Conservation (phyloP, 805 yeast species). For the Hyphopichia homilentoma region DNA sequence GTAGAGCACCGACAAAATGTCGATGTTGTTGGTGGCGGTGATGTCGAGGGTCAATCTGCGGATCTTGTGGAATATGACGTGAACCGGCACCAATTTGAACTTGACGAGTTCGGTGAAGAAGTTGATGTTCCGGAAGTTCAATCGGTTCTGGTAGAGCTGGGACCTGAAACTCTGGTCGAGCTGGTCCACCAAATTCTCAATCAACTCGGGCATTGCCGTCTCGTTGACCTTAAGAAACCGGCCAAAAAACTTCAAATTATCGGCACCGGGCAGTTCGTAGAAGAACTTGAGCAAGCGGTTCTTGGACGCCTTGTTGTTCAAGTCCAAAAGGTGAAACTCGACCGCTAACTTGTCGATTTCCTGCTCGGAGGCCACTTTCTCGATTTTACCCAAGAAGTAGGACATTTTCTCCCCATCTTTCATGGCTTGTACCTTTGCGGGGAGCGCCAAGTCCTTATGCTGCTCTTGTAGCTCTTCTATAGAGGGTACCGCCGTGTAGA, state of each 20-base stretch:
- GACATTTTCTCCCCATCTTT: conserved; percentile 38
- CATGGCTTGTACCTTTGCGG: conserved; percentile 7
- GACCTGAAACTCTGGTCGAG: conserved; percentile 60
- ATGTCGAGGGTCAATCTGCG: conserved; percentile 52
- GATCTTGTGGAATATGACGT: conserved; percentile 69
- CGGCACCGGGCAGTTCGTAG: conserved; percentile 43
- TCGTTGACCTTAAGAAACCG: conserved; percentile 67
- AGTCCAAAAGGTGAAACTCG: conserved; percentile 45
- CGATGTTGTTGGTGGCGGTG: conserved; percentile 57
- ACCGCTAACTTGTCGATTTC: conserved; percentile 48
- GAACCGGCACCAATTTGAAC: conserved; percentile 69
- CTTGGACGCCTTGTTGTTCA: conserved; percentile 72
- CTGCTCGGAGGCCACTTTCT: conserved; percentile 39
- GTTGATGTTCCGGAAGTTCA: conserved; percentile 54
- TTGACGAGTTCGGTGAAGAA: conserved; percentile 75
- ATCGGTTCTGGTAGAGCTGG: conserved; percentile 49
- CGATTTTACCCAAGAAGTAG: conserved; percentile 41
- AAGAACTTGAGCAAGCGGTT: conserved; percentile 58
- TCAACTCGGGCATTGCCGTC: conserved; percentile 45
- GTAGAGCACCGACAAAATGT: conserved; percentile 63
- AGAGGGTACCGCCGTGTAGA: conserved; percentile 56
- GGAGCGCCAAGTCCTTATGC: conserved; percentile 3
- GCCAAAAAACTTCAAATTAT: conserved; percentile 49
- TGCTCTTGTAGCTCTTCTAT: conserved; percentile 14
- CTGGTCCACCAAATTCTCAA: conserved; percentile 47